Evolutionary conservation across 1,284 basidiomycete genomes (phyloP).

Genomic region (Microbotryum violaceum): DNA sequence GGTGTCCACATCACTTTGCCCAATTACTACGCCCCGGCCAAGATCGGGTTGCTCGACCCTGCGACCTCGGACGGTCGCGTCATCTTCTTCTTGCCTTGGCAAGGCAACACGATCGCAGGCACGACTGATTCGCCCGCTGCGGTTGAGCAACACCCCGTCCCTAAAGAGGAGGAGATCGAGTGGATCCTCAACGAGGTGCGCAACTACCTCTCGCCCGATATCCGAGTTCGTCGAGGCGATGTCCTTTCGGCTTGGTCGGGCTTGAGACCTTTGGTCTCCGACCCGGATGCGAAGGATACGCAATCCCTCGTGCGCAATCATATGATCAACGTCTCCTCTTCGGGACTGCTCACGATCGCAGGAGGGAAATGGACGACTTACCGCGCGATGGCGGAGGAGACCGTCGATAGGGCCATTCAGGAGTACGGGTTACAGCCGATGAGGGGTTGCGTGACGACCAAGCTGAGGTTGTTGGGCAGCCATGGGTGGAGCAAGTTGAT

Average conservation of each 20-base stretch:
- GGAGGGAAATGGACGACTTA: constrained; percentile 99
- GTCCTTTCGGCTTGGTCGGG: constrained; percentile 95
- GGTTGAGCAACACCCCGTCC: constrained; percentile 71
- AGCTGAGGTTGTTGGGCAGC: constrained; percentile 78
- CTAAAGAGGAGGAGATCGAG: constrained; percentile 87
- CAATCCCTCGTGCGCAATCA: constrained; percentile 89
- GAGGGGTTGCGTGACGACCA: constrained; percentile 63
- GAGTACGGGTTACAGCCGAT: constrained; percentile 59
- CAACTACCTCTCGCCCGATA: constrained; percentile 81
- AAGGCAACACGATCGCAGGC: constrained; percentile 93
- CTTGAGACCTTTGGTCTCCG: constrained; percentile 77
- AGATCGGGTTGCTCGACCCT: constrained; percentile 93
- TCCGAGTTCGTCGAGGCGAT: constrained; percentile 90
- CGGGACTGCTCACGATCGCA: constrained; percentile 85
- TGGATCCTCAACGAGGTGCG: constrained; percentile 92
- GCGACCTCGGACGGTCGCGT: constrained; percentile 93
- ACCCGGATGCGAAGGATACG: constrained; percentile 71
- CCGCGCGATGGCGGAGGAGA: constrained; percentile 91
- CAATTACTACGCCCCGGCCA: constrained; percentile 90
- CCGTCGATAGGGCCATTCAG: constrained; percentile 79
- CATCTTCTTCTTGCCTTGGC: constrained; percentile 98
- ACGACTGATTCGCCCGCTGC: constrained; percentile 82
- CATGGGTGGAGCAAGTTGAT: constrained; percentile 92
- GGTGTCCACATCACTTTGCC: constrained; percentile 96
- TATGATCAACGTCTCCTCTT: constrained; percentile 76